phyloP scores from a whole-genome alignment of 148 eudicot species.

The Vaccinium macrocarpon region DNA sequence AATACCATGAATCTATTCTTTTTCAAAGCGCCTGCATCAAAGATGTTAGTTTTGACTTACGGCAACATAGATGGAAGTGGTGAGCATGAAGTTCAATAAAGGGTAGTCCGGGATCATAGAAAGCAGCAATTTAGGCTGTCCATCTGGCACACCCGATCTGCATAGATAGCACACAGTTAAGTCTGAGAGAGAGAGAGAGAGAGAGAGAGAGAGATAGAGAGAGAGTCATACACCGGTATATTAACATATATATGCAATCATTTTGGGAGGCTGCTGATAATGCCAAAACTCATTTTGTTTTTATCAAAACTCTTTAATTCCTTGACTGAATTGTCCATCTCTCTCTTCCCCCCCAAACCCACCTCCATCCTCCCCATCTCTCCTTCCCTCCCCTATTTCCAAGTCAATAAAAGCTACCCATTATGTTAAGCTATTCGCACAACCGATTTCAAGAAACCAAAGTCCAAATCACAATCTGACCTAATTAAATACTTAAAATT shows the following conservation, averaged over 20 bases:
- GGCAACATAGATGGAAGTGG: conserved; percentile 68
- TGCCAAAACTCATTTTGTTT: too few relatives aligned
- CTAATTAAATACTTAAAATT: background rate
- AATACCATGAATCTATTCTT: background rate
- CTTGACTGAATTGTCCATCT: too few relatives aligned
- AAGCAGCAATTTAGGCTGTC: conserved; percentile 80
- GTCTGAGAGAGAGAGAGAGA: background rate
- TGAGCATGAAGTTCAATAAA: conserved; percentile 86
- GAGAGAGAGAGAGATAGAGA: background rate
- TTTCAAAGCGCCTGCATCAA: background rate
- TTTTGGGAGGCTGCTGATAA: background rate
- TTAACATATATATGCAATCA: background rate
- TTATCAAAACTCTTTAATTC: too few relatives aligned
- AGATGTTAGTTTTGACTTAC: conserved; percentile 40
- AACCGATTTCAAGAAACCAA: background rate
- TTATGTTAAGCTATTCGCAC: background rate
- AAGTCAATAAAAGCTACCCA: background rate
- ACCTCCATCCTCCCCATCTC: too few relatives aligned
- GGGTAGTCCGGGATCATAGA: conserved; percentile 83
- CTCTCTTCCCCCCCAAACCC: too few relatives aligned
- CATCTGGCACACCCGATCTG: conserved; percentile 91
- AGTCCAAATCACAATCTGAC: conserved; percentile 10
- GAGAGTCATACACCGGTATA: background rate
- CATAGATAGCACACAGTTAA: conserved; percentile 10
- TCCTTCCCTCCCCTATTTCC: background rate